Evolutionary conservation across 2,329 filamentous ascomycete species (phyloP).

Genomic region (Volutella citrinella): DNA sequence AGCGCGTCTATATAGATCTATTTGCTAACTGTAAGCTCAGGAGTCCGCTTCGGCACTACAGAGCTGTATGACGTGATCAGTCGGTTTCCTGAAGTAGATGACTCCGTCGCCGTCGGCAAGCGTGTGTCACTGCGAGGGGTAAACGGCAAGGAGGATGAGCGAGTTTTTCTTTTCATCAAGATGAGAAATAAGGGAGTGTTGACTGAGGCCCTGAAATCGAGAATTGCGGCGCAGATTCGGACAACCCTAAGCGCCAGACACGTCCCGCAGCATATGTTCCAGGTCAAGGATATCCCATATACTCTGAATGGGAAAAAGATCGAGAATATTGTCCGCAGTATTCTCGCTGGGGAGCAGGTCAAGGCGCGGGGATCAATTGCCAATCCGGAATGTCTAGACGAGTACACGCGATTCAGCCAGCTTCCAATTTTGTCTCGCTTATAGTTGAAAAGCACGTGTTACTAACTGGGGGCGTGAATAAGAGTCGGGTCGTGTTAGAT

Average conservation of each 20-base stretch:
- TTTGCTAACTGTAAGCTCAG: neutral
- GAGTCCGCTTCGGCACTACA: neutral
- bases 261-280: neutral
- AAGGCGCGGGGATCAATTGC: neutral
- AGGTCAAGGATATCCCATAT: conserved; percentile 1
- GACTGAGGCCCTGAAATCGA: neutral
- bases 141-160: neutral
- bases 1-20: neutral
- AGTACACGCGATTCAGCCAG: neutral
- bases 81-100: neutral
- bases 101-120: neutral
- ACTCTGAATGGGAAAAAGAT: conserved; percentile 1
- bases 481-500: too few relatives aligned
- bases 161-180: conserved; percentile 1
- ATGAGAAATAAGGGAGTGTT: neutral
- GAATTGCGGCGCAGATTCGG: neutral
- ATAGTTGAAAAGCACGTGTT: too few relatives aligned
- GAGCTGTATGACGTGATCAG: neutral
- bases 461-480: too few relatives aligned
- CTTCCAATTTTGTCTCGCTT: too few relatives aligned
- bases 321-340: neutral
- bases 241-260: neutral
- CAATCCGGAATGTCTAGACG: conserved; percentile 1
- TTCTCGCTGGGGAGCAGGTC: neutral
- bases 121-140: neutral